These are phyloP conservation scores for Candida railenensis DNA, from an alignment of 805 yeast species.

Conservation along the genomic window DNA sequence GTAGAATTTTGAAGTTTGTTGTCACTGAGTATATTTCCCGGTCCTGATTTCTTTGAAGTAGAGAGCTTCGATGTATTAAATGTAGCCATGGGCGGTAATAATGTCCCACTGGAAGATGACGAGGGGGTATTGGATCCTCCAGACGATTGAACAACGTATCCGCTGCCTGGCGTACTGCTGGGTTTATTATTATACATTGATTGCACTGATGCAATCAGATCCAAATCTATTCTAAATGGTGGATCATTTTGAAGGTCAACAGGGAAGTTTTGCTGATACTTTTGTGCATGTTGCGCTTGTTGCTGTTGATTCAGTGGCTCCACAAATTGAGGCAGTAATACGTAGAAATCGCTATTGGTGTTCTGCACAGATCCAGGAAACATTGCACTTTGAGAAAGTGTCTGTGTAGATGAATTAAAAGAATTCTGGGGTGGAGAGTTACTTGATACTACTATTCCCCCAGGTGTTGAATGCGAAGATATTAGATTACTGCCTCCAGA, in stretches of 20 bases:
- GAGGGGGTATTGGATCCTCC: not conserved
- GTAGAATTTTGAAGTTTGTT: constrained; percentile 1
- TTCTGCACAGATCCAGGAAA: not conserved
- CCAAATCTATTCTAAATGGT: constrained; percentile 52
- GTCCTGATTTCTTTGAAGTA: constrained; percentile 3
- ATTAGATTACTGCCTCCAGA: not conserved
- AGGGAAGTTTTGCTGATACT: constrained; percentile 8
- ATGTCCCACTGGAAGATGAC: not conserved
- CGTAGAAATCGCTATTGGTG: constrained; percentile 3
- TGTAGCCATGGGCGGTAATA: constrained; percentile 36
- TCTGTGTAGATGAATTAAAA: constrained; percentile 2
- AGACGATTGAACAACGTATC: constrained; percentile 2
- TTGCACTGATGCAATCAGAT: constrained; percentile 42
- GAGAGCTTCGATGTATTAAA: constrained; percentile 15
- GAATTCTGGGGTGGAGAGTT: constrained; percentile 8
- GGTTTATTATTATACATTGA: constrained; percentile 2
- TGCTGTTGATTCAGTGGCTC: not conserved
- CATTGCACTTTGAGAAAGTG: not conserved
- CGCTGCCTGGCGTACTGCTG: constrained; percentile 5
- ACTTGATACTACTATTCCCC: constrained; percentile 8
- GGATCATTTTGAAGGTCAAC: constrained; percentile 35
- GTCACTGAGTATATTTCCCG: constrained; percentile 5
- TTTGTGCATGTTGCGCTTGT: constrained; percentile 10
- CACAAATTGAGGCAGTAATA: not conserved
- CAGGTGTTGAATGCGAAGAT: constrained; percentile 14